Evolutionary conservation across 768 basidiomycete genomes (phyloP).

Genomic region (Mycena floridula): DNA sequence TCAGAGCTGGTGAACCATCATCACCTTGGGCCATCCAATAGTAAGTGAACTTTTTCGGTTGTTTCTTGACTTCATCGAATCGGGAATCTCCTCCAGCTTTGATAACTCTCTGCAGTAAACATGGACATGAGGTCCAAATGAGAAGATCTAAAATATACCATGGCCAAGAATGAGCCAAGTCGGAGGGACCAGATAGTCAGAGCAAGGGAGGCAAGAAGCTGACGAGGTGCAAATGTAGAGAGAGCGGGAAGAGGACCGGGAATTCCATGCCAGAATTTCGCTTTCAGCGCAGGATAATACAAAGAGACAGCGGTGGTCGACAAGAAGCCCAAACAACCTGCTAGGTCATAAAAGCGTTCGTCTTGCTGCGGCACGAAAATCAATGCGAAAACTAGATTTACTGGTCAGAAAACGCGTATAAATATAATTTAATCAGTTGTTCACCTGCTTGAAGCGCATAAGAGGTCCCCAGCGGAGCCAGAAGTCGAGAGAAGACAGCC

Average conservation of each 20-base stretch:
- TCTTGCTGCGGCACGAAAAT: conserved; percentile 61
- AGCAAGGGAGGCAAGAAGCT: conserved; percentile 51
- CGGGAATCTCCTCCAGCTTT: conserved; percentile 42
- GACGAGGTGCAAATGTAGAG: conserved; percentile 49
- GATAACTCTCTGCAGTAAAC: conserved; percentile 22
- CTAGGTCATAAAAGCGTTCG: conserved; percentile 63
- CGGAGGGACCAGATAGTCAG: conserved; percentile 54
- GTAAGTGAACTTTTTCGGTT: conserved; percentile 41
- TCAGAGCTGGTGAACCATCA: background rate
- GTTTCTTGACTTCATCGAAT: conserved; percentile 43
- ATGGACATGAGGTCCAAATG: background rate
- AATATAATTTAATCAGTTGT: conserved; percentile 1
- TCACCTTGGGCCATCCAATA: conserved; percentile 61
- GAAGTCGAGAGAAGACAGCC: conserved; percentile 49
- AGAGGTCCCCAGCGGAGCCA: conserved; percentile 41
- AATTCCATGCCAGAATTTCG: conserved; percentile 36
- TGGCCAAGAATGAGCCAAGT: conserved; percentile 56
- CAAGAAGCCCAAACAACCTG: conserved; percentile 62
- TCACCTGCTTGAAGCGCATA: conserved; percentile 46
- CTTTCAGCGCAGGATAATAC: conserved; percentile 53
- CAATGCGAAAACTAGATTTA: conserved; percentile 25
- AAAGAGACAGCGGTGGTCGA: conserved; percentile 54
- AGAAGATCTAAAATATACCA: conserved; percentile 23
- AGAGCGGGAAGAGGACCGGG: conserved; percentile 34
- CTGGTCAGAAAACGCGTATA: background rate